Conservation (phyloP, 345 rosid species). For the Heritiera littoralis region DNA sequence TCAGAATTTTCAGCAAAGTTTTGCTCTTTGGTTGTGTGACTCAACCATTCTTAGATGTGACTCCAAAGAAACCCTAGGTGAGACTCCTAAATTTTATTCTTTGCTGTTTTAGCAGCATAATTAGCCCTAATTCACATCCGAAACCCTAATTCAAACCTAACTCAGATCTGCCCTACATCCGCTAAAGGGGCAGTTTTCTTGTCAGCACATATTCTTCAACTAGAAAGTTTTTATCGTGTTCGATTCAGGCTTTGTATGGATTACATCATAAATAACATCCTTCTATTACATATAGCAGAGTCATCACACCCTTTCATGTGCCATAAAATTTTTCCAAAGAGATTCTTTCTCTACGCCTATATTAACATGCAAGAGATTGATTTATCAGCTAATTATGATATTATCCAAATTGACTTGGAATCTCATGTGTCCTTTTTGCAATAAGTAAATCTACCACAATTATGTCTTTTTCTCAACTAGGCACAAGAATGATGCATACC, state of each 20-base stretch:
- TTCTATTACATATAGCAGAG: background rate
- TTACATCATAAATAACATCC: background rate
- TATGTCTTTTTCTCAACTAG: background rate
- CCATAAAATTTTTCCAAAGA: background rate
- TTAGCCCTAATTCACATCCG: too few species aligned
- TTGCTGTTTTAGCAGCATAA: too few species aligned
- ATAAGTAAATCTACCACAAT: background rate
- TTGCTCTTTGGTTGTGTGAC: too few species aligned
- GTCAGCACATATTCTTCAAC: background rate
- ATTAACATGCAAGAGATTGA: background rate
- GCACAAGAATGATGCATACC: slow-evolving; percentile 46
- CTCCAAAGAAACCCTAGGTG: too few species aligned
- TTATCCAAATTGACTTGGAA: slow-evolving; percentile 7
- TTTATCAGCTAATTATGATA: background rate
- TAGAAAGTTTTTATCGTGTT: background rate
- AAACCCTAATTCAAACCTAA: too few species aligned
- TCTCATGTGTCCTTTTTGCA: background rate
- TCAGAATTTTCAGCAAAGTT: too few species aligned
- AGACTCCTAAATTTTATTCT: too few species aligned
- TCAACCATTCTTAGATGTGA: too few species aligned
- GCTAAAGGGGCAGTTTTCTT: slow-evolving; percentile 5
- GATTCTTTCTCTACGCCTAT: background rate
- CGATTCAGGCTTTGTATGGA: background rate
- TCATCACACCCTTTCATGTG: background rate
- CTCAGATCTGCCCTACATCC: too few species aligned